Conservation (phyloP, 2,329 filamentous ascomycete species). For the Seiridium unicorne region DNA sequence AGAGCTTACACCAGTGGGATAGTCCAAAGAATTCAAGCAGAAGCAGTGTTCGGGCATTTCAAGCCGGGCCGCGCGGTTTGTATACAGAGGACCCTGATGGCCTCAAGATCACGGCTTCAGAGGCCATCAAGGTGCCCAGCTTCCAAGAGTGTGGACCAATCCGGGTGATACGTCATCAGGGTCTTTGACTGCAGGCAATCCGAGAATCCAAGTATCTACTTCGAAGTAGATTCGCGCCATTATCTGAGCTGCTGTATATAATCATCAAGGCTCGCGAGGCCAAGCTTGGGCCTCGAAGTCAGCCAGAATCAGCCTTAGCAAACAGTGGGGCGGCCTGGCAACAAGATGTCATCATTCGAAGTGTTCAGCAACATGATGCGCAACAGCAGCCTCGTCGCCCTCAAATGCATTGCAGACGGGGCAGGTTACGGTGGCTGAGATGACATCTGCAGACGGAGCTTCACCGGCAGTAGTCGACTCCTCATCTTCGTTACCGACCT, state of each 20-base stretch:
- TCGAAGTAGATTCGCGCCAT: too few relatives aligned
- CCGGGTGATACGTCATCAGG: not conserved
- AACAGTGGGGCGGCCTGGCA: not conserved
- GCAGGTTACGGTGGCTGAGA: constrained; percentile 42
- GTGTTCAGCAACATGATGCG: constrained; percentile 63
- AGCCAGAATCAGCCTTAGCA: not conserved
- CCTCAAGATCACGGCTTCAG: not conserved
- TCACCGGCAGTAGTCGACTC: constrained; percentile 5
- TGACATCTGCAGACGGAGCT: constrained; percentile 18
- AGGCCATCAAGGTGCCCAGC: constrained; percentile 4
- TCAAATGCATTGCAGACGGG: constrained; percentile 67
- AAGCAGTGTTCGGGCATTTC: too few relatives aligned
- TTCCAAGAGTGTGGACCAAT: not conserved
- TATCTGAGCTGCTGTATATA: too few relatives aligned
- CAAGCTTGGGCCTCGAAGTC: not conserved
- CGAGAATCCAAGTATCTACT: not conserved
- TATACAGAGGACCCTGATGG: constrained; percentile 4
- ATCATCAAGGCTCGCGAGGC: too few relatives aligned
- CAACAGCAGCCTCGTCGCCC: constrained; percentile 67
- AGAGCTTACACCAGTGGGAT: too few relatives aligned
- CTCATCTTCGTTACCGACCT: constrained; percentile 10
- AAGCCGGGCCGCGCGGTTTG: too few relatives aligned
- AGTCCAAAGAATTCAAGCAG: too few relatives aligned
- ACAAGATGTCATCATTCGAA: constrained; percentile 36
- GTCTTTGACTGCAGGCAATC: not conserved